Conservation (phyloP, 352 stramenopile genomes). For the Stephanocyclus meneghinianus region DNA sequence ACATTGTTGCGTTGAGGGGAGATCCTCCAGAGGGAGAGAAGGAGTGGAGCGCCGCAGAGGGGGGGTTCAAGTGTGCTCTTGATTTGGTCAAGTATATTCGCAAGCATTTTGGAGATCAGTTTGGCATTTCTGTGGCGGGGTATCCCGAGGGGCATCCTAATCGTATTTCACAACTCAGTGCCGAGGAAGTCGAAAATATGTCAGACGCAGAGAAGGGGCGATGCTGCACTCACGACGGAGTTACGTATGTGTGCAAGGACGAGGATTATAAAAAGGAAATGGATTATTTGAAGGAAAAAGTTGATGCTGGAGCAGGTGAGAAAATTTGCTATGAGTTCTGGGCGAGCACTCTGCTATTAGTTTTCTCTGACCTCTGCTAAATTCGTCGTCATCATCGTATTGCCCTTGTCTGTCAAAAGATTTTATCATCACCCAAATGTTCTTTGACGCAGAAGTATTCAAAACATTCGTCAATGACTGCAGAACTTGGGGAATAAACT, state of each 20-base stretch:
- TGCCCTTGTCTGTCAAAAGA: conserved; percentile 69
- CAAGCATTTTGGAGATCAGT: conserved; percentile 91
- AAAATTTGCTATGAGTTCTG: not conserved
- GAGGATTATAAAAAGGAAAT: conserved; percentile 91
- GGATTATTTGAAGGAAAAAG: conserved; percentile 94
- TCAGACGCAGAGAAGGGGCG: conserved; percentile 73
- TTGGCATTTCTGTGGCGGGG: conserved; percentile 95
- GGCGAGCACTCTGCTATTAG: not conserved
- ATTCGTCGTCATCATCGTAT: not conserved
- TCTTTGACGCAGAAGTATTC: conserved; percentile 96
- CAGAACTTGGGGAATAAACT: conserved; percentile 88
- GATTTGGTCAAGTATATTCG: conserved; percentile 97
- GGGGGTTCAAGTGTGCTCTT: conserved; percentile 90
- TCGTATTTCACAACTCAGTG: conserved; percentile 77
- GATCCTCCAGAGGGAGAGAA: conserved; percentile 91
- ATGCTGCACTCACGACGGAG: conserved; percentile 74
- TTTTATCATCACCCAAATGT: conserved; percentile 99
- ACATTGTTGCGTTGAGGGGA: conserved; percentile 97
- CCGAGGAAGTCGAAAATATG: conserved; percentile 71
- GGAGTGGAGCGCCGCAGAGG: conserved; percentile 86
- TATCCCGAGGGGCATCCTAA: conserved; percentile 98
- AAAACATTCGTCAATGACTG: conserved; percentile 91
- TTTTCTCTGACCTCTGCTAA: not conserved
- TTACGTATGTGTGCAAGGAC: conserved; percentile 85
- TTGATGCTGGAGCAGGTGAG: conserved; percentile 91